Conservation (phyloP, 768 basidiomycete species). For the Coprinopsis strossmayeri region DNA sequence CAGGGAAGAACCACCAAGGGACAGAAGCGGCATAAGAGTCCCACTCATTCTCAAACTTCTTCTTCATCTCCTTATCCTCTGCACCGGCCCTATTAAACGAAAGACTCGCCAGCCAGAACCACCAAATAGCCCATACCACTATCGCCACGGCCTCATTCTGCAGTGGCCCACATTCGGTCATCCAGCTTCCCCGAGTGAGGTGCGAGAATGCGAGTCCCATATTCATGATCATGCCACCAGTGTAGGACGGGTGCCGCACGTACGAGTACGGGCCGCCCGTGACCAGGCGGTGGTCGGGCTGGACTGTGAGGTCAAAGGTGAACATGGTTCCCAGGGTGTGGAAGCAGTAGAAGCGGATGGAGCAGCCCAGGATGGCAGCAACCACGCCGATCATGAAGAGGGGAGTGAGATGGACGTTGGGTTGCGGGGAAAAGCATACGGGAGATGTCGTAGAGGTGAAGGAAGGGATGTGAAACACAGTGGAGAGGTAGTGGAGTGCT, state of each 20-base stretch:
- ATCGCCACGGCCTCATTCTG: conserved; percentile 18
- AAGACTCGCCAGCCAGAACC: conserved; percentile 42
- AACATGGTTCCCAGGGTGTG: conserved; percentile 45
- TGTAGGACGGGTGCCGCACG: conserved; percentile 52
- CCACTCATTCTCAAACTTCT: conserved; percentile 42
- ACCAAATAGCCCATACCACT: conserved; percentile 35
- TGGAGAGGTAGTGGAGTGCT: conserved; percentile 32
- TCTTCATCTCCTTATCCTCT: conserved; percentile 42
- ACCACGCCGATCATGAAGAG: conserved; percentile 40
- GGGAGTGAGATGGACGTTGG: conserved; percentile 29
- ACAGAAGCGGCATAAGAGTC: conserved; percentile 37
- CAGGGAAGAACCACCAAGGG: conserved; percentile 47
- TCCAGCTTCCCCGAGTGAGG: conserved; percentile 39
- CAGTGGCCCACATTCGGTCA: conserved; percentile 35
- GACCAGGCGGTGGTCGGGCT: conserved; percentile 43
- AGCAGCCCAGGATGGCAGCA: conserved; percentile 34
- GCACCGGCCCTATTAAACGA: conserved; percentile 40
- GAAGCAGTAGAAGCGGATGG: conserved; percentile 50
- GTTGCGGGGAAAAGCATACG: conserved; percentile 23
- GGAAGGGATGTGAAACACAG: conserved; percentile 23
- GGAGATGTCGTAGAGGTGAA: conserved; percentile 26
- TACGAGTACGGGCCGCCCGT: conserved; percentile 43
- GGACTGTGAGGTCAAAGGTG: conserved; percentile 54
- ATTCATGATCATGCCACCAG: conserved; percentile 43
- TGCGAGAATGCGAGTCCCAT: conserved; percentile 40